Base-by-base conservation (phyloP, 495 filamentous ascomycete genomes). In the Neurospora sp. region DNA sequence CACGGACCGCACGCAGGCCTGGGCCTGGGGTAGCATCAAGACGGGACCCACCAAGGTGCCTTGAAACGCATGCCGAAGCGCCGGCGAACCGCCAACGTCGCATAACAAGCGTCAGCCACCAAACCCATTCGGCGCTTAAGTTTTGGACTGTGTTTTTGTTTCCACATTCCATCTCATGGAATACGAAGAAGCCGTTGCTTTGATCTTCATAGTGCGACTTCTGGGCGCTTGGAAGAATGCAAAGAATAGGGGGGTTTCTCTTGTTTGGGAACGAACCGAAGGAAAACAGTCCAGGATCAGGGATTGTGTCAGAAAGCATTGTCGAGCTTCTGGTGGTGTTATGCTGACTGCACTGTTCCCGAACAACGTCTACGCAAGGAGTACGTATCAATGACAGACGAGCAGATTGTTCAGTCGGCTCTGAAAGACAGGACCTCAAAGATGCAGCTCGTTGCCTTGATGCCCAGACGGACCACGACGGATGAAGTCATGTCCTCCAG, bases 171-270 rank as follows among this genome's bases (percentile, higher is more conserved):
- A 31, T 62, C 23, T 62, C 23, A 16, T 31, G 54, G 54, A 62
- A 62, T 62, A 62, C 54, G 54, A 62, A 62, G 54, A 62, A 62
- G 23, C 23, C 23, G 23, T 31, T 31, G 48, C 11, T 31, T 31
- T 59, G 48, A 73, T 72, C 42, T 54, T 18, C 44, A 66, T 54
- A 54, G 44, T 54, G 71, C 44, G 44, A 59, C 44, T 66, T 41
- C 72, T 71, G 72, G 72, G 72, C 72, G 72, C 72, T 71, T 73
- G 72, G 72, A 38, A 73, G 66, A 71, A 73, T 44, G 42, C 35
- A 38, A 40, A 27, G 7, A 35, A 62, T 31, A 62, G 54, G 54
- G 12, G 23, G 7, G 6, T 31, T 31, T 8, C 12, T 7, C 20
- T 27, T 27, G 10, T 54, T 27, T 54, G 4, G 46, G 20, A 23